Evolutionary conservation across 495 filamentous ascomycete genomes (phyloP), one percentile per base, ranked within the genome.

Genomic region (Lepraria neglecta): DNA sequence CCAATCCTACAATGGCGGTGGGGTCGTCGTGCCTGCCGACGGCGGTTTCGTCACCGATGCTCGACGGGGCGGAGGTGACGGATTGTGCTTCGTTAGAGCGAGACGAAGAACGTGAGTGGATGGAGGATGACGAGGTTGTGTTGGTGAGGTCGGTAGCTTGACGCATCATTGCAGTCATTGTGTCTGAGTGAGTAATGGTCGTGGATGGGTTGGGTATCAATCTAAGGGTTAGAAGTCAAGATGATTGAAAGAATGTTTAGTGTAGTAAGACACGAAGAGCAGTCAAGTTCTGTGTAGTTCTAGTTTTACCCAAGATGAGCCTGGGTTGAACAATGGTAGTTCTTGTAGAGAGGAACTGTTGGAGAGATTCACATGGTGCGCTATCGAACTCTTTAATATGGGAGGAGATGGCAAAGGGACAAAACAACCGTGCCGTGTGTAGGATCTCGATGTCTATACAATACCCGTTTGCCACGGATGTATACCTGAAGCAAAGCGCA

Each of bases 1-100:
- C 64, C 56, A 66, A 40, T 7, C 64, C 64, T 24, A 66, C 52
- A 46, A 66, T 61, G 52, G 63, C 43, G 21, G 56, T 46, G 45
- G 46, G 54, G 27, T 52, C 54, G 55, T 60, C 44, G 31, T 40
- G 38, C 24, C 46, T 42, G 40, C 33, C 45, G n/a, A 38, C 35
- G 35, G 35, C 35, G 35, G 21, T 42, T 7, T 31, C 43, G 6
- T 62, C 54, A 21, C 44, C 52, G 24, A 38, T 35, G 30, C 27
- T 28, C 21, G 56, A 56, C 40, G 53, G 44, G 10, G 61, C 55
- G 4, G 62, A 59, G 6, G 56, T 59, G 33, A 59, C 56, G n/a
- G 62, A 64, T 14, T 56, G 42, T 38, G 56, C 48, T 10, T 33
- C 55, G 6, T 47, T 38, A 11, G 62, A 64, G 28, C 19, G 56